Evolutionary conservation across 2,329 filamentous ascomycete genomes (phyloP), one percentile per base, ranked within the genome.

Genomic region (Botrytis hyacinthi): DNA sequence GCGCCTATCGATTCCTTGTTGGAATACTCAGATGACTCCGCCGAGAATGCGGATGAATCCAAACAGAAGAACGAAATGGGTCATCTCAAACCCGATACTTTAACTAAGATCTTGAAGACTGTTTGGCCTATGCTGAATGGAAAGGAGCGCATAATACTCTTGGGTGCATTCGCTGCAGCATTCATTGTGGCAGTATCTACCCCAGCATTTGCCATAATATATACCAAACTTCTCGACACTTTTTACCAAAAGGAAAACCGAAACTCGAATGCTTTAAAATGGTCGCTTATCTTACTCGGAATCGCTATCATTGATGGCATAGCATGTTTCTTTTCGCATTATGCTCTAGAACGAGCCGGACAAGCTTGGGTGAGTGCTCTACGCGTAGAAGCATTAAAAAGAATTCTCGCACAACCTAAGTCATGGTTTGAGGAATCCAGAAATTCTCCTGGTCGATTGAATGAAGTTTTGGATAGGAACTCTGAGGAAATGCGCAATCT

Each of bases 401-500:
- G 88, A 1, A 89, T 97, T 26, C 84, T 98, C 0, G 85, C 87
- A 57, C 95, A 98, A 79, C 92, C 93, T 0, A 90, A 88, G 75
- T 82, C 87, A 7, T 98, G 94, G 91, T 97, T 97, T 77, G 91
- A 94, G 76, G 84, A 86, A 68, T 85, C 91, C 2, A 85, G 86
- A 48, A 92, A 96, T 80, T 88, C 87, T 0, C 84, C 91, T 0
- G 84, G 86, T 0, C 85, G 86, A 2, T 85, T 98, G 60, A 89
- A 87, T 0, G 90, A 93, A 74, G 91, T 88, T 62, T 86, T 98
- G 0, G 93, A 97, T 78, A 88, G 92, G 26, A 93, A 93, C 78
- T 92, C 92, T 0, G 94, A 98, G 80, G 94, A 97, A 80, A 95
- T 96, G 88, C 88, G 93, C 14, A 94, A 93, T 77, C 84, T 98